Conservation (phyloP, 805 yeast genomes). For the Clavispora fructus region DNA sequence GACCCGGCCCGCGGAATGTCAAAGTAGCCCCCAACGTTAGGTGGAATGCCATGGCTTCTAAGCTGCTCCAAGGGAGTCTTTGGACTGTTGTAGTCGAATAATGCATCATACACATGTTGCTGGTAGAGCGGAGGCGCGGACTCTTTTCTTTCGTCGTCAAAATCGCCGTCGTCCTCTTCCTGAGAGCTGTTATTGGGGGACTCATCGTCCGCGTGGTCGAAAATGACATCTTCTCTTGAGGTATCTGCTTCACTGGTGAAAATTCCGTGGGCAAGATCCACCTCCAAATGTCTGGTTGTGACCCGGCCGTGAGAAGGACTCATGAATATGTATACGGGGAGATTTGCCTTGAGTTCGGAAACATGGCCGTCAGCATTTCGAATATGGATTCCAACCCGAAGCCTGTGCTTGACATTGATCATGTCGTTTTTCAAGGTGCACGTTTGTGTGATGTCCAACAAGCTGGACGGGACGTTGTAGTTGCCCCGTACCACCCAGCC, state of each 20-base stretch:
- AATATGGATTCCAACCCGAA: conserved; percentile 40
- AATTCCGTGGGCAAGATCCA: conserved; percentile 23
- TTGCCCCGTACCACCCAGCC: conserved; percentile 42
- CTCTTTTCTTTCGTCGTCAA: conserved; percentile 21
- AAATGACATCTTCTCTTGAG: conserved; percentile 23
- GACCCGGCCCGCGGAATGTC: conserved; percentile 20
- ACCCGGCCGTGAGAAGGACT: conserved; percentile 37
- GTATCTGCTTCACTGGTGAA: conserved; percentile 16
- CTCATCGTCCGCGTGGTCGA: conserved; percentile 20
- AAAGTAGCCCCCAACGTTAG: conserved; percentile 26
- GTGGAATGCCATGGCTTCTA: conserved; percentile 12
- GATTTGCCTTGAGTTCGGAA: conserved; percentile 47
- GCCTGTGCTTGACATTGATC: conserved; percentile 41
- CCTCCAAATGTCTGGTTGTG: conserved; percentile 27
- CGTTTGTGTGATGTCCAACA: conserved; percentile 40
- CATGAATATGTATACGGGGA: conserved; percentile 42
- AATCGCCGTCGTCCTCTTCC: conserved; percentile 16
- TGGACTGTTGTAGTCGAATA: conserved; percentile 31
- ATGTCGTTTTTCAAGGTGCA: conserved; percentile 36
- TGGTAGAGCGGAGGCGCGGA: conserved; percentile 43
- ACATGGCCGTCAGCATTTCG: conserved; percentile 46
- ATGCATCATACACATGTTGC: conserved; percentile 31
- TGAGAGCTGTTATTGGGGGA: conserved; percentile 5
- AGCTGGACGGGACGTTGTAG: conserved; percentile 34
- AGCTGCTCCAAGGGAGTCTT: conserved; percentile 36